Evolutionary conservation across 257 asterid species (phyloP).

Genomic region (Schizonepeta tenuifolia): DNA sequence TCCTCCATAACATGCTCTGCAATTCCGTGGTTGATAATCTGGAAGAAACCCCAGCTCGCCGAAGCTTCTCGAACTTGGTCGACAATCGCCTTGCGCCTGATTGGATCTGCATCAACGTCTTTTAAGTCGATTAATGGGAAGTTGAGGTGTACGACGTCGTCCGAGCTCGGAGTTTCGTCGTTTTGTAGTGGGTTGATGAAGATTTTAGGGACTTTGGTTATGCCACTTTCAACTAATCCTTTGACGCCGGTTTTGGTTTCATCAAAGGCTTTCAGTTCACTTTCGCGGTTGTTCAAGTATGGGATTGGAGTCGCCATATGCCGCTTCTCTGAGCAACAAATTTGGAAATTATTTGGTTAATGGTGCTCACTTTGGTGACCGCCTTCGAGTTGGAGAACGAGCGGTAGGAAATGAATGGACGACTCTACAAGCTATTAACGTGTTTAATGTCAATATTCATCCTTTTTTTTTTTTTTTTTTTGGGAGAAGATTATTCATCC

Average conservation of each 20-base stretch:
- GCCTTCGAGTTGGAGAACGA: no score
- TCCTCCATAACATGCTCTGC: constrained; percentile 31
- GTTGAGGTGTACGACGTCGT: neutral
- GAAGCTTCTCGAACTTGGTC: constrained; percentile 43
- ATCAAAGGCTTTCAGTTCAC: constrained; percentile 41
- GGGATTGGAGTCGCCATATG: constrained; percentile 23
- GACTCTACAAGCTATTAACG: no score
- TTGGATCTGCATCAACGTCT: constrained; percentile 24
- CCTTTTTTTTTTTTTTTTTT: no score
- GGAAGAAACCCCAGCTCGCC: constrained; percentile 55
- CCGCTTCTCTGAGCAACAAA: neutral
- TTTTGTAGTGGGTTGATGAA: constrained; percentile 42
- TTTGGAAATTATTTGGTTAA: no score
- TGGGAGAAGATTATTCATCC: no score
- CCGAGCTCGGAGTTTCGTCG: neutral
- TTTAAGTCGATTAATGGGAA: constrained; percentile 47
- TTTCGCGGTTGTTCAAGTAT: constrained; percentile 11
- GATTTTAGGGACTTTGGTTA: constrained; percentile 35
- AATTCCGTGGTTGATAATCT: constrained; percentile 49
- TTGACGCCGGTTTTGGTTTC: constrained; percentile 44
- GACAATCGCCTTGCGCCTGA: constrained; percentile 33
- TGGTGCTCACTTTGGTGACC: no score
- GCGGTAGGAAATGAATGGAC: no score
- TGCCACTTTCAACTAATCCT: constrained; percentile 44
- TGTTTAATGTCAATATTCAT: no score